These are phyloP conservation scores for Begonia peltatifolia DNA, from an alignment of 306 rosid species.

Conservation along the genomic window DNA sequence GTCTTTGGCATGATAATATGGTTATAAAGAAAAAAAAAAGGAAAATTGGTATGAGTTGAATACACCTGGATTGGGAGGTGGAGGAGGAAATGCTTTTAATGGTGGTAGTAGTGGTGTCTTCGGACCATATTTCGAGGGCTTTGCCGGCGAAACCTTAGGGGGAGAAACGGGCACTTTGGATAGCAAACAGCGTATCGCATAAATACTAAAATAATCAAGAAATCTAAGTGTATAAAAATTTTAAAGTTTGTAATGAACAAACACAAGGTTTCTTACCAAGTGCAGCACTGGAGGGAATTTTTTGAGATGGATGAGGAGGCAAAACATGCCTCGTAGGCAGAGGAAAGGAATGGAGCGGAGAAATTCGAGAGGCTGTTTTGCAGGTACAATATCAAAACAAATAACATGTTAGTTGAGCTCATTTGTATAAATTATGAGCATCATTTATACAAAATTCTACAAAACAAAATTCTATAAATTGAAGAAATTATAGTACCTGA, in stretches of 20 bases:
- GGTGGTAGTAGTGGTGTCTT: slow-evolving; percentile 38
- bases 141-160: slow-evolving; percentile 30
- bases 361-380: slow-evolving; percentile 23
- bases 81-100: slow-evolving; percentile 65
- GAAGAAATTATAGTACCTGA: slow-evolving; percentile 28
- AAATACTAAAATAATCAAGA: slow-evolving; percentile 7
- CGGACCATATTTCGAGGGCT: slow-evolving; percentile 28
- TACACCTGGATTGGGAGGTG: slow-evolving; percentile 91
- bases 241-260: neutral
- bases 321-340: slow-evolving; percentile 37
- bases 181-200: neutral
- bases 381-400: slow-evolving; percentile 8
- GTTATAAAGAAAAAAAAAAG: neutral
- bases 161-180: slow-evolving; percentile 22
- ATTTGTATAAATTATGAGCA: neutral
- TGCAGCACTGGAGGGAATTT: slow-evolving; percentile 22
- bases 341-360: slow-evolving; percentile 27
- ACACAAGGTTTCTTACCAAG: slow-evolving; percentile 38
- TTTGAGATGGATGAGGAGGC: slow-evolving; percentile 50
- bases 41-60: slow-evolving; percentile 7
- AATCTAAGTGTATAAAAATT: slow-evolving; percentile 12
- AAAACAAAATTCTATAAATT: slow-evolving; percentile 10
- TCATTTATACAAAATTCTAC: slow-evolving; percentile 7
- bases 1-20: neutral
- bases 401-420: too few species aligned